Base-by-base conservation (phyloP, 495 filamentous ascomycete genomes). In the Cercophora scortea region DNA sequence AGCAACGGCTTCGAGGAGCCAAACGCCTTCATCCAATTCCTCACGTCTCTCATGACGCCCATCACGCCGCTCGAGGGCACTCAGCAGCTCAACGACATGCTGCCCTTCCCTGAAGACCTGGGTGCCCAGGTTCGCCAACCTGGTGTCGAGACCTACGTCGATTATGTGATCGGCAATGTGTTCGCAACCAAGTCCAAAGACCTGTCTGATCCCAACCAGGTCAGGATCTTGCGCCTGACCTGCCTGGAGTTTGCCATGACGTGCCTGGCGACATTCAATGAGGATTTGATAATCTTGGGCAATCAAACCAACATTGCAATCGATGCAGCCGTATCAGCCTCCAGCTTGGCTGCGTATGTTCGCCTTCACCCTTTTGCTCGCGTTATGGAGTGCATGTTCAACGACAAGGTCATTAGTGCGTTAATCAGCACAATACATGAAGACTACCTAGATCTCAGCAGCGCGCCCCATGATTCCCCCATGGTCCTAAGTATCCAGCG, bases 351-450 rank as follows among this genome's bases (percentile, higher is more conserved):
- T 44, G 75, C 75, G 13, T 99, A 99, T 59, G 79, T 89, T 50
- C 79, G 83, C 6, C 76, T 96, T 19, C 93, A 99, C 69, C 90
- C 93, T 8, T 96, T 96, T 59, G 82, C 87, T 16, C 81, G 93
- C 38, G 87, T 90, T 18, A 93, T 95, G 82, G 94, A 97, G 65
- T 97, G 94, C 88, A 77, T 97, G 65, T 96, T 95, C 63, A 95
- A 95, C 59, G 88, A 93, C 57, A 89, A 88, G 55, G 89, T 95
- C 19, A 78, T 95, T 50, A 77, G 77, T 55, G 81, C 83, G 17
- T 67, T 99, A 12, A 90, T 96, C 62, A 75, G 81, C 47, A 81
- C 83, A 11, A 81, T 90, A 38, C 82, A 88, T 49, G 82, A 91
- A 61, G 79, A 93, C 59, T 64, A 85, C 16, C 66, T 71, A 9